Conservation (phyloP, 768 basidiomycete species). For the Leccinum broughii region DNA sequence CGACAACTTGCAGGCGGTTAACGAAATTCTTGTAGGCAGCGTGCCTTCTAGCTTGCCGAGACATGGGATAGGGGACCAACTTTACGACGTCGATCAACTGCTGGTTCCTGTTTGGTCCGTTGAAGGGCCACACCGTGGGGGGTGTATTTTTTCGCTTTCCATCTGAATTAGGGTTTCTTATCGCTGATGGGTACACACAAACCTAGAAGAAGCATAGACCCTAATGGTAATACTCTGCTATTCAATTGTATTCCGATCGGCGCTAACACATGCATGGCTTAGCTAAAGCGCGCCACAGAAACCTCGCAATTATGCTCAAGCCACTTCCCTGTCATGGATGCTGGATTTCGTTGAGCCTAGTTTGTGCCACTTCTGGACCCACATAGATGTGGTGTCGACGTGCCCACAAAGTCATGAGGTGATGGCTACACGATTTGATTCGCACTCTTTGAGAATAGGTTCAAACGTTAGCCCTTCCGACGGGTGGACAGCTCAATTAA, state of each 20-base stretch:
- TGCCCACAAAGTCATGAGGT: neutral
- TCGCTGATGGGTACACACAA: neutral
- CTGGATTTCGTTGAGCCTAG: neutral
- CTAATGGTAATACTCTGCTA: neutral
- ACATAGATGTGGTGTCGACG: neutral
- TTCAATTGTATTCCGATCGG: neutral
- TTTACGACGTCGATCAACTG: neutral
- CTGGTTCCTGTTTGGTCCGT: neutral
- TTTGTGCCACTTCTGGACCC: neutral
- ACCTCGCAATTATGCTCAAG: neutral
- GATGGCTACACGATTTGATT: neutral
- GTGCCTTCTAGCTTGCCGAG: neutral
- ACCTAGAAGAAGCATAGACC: neutral
- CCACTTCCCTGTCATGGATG: neutral
- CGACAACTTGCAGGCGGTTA: neutral
- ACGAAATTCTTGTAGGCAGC: neutral
- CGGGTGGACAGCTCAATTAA: neutral
- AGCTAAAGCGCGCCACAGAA: neutral
- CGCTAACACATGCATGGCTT: neutral
- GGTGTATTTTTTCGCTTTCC: neutral
- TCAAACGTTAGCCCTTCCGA: neutral
- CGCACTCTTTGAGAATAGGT: neutral
- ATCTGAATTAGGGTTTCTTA: neutral
- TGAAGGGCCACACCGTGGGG: neutral
- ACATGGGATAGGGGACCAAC: neutral